Evolutionary conservation across 805 yeast genomes (phyloP).

Genomic region (Cyberlindnera mycetangii): DNA sequence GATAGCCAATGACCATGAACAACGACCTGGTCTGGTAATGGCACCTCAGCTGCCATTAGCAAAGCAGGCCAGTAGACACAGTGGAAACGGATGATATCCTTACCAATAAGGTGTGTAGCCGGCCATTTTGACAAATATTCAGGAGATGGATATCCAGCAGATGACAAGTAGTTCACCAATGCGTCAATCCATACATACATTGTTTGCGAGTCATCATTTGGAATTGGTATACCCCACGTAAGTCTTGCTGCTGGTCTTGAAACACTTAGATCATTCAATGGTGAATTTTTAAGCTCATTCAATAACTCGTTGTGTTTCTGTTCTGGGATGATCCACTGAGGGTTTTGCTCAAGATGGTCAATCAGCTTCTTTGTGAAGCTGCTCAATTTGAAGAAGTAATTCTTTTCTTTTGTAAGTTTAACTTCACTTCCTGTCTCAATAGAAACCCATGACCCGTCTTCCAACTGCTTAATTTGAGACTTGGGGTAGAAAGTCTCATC

Average conservation of each 20-base stretch:
- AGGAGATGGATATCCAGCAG: conserved; percentile 54
- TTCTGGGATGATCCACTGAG: conserved; percentile 64
- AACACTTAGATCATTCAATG: conserved; percentile 71
- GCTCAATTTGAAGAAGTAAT: conserved; percentile 80
- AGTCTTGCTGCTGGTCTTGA: conserved; percentile 80
- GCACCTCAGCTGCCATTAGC: conserved; percentile 74
- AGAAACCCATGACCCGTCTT: conserved; percentile 39
- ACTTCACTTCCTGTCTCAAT: conserved; percentile 79
- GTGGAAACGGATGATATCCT: conserved; percentile 87
- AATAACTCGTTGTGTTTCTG: conserved; percentile 52
- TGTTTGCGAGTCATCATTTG: conserved; percentile 70
- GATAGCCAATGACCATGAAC: conserved; percentile 96
- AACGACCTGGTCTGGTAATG: conserved; percentile 67
- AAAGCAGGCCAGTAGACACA: conserved; percentile 94
- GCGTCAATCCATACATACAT: conserved; percentile 99
- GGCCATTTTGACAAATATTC: conserved; percentile 19
- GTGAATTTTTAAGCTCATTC: conserved; percentile 48
- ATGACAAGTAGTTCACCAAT: conserved; percentile 75
- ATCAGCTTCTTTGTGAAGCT: conserved; percentile 55
- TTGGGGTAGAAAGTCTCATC: conserved; percentile 95
- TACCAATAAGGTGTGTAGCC: conserved; percentile 78
- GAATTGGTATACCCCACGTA: conserved; percentile 89
- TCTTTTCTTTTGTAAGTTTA: conserved; percentile 69
- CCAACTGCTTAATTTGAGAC: conserved; percentile 51
- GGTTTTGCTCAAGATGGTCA: conserved; percentile 43